These are phyloP conservation scores for Moesziomyces globuligerus DNA, from an alignment of 1,284 basidiomycete species.

Conservation along the genomic window DNA sequence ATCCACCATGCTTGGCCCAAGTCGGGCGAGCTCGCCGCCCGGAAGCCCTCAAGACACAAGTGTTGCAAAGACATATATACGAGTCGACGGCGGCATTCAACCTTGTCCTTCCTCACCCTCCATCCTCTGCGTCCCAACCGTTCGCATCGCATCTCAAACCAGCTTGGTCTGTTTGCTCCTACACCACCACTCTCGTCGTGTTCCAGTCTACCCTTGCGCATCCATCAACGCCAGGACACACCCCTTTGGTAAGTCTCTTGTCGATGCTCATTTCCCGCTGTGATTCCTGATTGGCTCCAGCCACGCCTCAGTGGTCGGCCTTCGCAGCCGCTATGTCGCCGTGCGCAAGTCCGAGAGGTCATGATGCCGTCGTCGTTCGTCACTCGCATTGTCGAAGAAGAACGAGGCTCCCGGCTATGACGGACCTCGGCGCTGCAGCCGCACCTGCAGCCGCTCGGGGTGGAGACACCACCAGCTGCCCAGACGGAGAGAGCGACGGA, in stretches of 20 bases:
- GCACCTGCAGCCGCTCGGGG: too few relatives aligned
- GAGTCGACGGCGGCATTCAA: slow-evolving; percentile 4
- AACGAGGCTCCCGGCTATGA: not conserved
- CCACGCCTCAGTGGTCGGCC: too few relatives aligned
- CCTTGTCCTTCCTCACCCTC: slow-evolving; percentile 4
- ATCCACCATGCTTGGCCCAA: slow-evolving; percentile 1
- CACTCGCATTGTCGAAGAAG: too few relatives aligned
- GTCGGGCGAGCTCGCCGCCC: not conserved
- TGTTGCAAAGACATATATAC: slow-evolving; percentile 46
- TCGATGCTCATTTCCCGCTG: too few relatives aligned
- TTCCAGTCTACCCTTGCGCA: not conserved
- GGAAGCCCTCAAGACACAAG: slow-evolving; percentile 25
- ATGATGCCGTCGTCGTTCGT: too few relatives aligned
- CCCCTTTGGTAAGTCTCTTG: slow-evolving; percentile 17
- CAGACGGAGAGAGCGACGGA: slow-evolving; percentile 1
- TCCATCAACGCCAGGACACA: slow-evolving; percentile 3
- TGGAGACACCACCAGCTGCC: too few relatives aligned
- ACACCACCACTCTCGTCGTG: slow-evolving; percentile 22
- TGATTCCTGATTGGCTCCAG: too few relatives aligned
- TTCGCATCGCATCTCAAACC: slow-evolving; percentile 3
- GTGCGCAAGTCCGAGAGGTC: too few relatives aligned
- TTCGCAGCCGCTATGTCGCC: too few relatives aligned
- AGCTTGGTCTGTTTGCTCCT: slow-evolving; percentile 3
- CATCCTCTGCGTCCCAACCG: slow-evolving; percentile 4
- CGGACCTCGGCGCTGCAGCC: too few relatives aligned